Conservation (phyloP, 305 asterid genomes). For the Fraxinus nigra region DNA sequence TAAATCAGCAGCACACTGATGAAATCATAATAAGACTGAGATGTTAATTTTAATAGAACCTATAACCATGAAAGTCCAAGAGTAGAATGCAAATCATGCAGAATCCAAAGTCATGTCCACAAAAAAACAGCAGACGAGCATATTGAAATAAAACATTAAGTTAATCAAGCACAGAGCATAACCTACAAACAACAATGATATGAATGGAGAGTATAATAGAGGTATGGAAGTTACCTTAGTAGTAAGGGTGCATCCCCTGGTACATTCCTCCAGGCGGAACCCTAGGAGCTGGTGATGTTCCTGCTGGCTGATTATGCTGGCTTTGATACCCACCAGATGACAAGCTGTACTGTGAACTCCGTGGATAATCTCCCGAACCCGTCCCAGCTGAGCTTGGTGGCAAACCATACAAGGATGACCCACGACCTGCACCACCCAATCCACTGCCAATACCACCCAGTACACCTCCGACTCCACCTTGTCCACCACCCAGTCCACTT, state of each 20-base stretch:
- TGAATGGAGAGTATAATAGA: conserved; percentile 1
- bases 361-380: conserved; percentile 55
- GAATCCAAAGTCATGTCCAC: not conserved
- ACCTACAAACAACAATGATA: conserved; percentile 6
- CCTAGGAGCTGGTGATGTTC: conserved; percentile 52
- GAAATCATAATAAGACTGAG: not conserved
- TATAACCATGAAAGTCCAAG: conserved; percentile 4
- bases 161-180: conserved; percentile 3
- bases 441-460: conserved; percentile 34
- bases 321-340: conserved; percentile 53
- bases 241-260: conserved; percentile 69
- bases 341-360: conserved; percentile 44
- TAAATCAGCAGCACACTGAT: not conserved
- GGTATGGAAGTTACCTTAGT: conserved; percentile 55
- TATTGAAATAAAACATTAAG: conserved; percentile 9
- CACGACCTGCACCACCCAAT: conserved; percentile 45
- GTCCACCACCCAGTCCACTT: conserved; percentile 32
- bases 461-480: conserved; percentile 37
- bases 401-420: conserved; percentile 56
- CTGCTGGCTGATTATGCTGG: conserved; percentile 57
- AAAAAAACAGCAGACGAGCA: not conserved
- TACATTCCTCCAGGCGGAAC: conserved; percentile 62
- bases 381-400: conserved; percentile 56
- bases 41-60: conserved; percentile 8
- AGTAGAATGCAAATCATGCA: conserved; percentile 8